These are phyloP conservation scores for Furcasterigmium furcatum DNA, from an alignment of 2,329 filamentous ascomycete genomes.

Conservation along the genomic window DNA sequence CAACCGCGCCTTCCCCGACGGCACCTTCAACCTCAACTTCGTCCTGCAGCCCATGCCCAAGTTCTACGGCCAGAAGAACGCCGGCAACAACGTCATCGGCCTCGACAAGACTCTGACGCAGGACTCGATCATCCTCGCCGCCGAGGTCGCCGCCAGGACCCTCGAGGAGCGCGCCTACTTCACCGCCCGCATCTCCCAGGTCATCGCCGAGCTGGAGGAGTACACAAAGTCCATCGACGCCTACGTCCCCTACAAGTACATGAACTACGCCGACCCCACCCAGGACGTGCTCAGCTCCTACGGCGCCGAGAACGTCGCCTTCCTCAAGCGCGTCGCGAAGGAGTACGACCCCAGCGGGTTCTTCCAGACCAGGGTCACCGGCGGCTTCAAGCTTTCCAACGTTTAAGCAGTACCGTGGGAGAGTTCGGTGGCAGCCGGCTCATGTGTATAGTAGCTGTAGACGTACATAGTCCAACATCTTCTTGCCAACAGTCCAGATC, in stretches of 20 bases:
- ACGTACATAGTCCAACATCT: no score
- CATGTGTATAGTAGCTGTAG: no score
- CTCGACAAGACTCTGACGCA: neutral
- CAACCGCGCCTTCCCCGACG: neutral
- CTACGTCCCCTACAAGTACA: constrained; percentile 25
- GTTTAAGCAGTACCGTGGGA: no score
- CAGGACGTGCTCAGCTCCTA: constrained; percentile 35
- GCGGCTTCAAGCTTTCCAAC: constrained; percentile 5
- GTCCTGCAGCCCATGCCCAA: constrained; percentile 10
- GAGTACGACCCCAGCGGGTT: constrained; percentile 6
- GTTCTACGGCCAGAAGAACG: constrained; percentile 1
- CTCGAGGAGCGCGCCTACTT: constrained; percentile 21
- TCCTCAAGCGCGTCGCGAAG: constrained; percentile 12
- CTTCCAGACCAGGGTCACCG: constrained; percentile 6
- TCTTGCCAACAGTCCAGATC: no score
- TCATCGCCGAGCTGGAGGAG: constrained; percentile 13
- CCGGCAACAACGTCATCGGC: constrained; percentile 3
- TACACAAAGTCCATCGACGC: constrained; percentile 5
- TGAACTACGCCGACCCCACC: constrained; percentile 27
- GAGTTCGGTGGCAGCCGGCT: no score
- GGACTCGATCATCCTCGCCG: neutral
- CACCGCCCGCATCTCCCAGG: constrained; percentile 6
- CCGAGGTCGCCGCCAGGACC: constrained; percentile 11
- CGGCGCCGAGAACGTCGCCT: constrained; percentile 21
- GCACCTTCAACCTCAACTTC: constrained; percentile 11